A percentile compares a stretch with the other conserved stretches of the same genome.
Conservation (phyloP, 768 basidiomycete genomes). For the Suillus hirtellus region DNA sequence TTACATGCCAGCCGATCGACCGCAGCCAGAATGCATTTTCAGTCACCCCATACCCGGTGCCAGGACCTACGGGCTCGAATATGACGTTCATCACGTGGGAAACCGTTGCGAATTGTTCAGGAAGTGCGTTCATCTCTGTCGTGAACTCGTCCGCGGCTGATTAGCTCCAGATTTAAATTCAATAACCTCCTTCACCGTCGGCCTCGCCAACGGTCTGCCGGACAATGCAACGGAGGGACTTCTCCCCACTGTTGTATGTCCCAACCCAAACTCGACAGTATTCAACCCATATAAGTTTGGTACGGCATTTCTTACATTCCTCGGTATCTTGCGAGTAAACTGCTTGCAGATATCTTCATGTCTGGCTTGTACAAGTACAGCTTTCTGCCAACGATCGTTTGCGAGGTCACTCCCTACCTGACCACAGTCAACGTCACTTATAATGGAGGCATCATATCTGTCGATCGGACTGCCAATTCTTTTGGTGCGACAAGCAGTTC, state of each 20-base stretch:
- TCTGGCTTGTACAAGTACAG: slow-evolving; percentile 15
- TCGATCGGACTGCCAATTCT: background rate
- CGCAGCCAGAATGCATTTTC: background rate
- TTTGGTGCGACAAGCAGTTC: background rate
- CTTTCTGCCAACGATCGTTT: slow-evolving; percentile 15
- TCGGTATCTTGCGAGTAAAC: slow-evolving; percentile 9
- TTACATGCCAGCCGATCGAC: slow-evolving; percentile 10
- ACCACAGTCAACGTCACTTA: slow-evolving; percentile 19
- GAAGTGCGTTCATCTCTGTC: slow-evolving; percentile 4
- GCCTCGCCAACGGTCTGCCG: background rate
- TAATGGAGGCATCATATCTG: slow-evolving; percentile 2
- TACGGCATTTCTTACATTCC: background rate
- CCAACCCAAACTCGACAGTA: background rate
- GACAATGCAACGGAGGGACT: slow-evolving; percentile 4
- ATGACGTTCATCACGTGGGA: background rate
- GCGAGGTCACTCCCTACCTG: slow-evolving; percentile 16
- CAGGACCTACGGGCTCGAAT: too few species aligned
- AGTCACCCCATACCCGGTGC: accelerated
- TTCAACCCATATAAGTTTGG: slow-evolving; percentile 7
- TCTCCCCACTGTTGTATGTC: slow-evolving; percentile 12
- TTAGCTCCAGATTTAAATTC: background rate
- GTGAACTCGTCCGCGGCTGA: background rate
- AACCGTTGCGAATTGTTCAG: background rate
- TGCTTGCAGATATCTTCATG: background rate
- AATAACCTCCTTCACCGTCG: slow-evolving; percentile 1